A percentile compares a stretch with the other conserved stretches of the same genome.
These are phyloP conservation scores for Pseudogymnoascus sp. DNA, from an alignment of 2,329 filamentous ascomycete species.

Conservation along the genomic window DNA sequence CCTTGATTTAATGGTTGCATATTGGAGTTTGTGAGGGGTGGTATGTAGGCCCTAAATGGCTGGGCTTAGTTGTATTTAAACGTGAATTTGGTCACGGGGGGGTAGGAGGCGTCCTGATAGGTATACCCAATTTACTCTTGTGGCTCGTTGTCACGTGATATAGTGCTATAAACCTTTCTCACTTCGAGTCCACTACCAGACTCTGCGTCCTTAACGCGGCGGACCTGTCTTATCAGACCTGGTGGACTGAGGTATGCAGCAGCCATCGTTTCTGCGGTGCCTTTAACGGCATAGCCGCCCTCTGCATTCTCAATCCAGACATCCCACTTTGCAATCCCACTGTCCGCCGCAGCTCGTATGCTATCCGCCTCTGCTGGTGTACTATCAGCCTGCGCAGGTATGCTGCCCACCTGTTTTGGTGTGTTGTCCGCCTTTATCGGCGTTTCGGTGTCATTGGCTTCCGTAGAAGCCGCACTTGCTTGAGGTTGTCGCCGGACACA, in stretches of 20 bases:
- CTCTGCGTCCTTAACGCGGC: not conserved
- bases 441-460: not conserved
- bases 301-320: slow-evolving; percentile 56
- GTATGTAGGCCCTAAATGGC: not conserved
- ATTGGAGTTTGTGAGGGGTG: slow-evolving; percentile 5
- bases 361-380: slow-evolving; percentile 33
- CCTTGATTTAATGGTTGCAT: slow-evolving; percentile 10
- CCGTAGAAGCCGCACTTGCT: not conserved
- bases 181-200: not conserved
- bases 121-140: not conserved
- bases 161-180: not conserved
- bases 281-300: slow-evolving; percentile 57
- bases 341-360: slow-evolving; percentile 22
- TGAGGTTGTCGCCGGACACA: slow-evolving; percentile 44
- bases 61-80: slow-evolving; percentile 1
- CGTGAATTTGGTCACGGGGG: not conserved
- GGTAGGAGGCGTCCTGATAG: not conserved
- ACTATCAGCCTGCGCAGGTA: slow-evolving; percentile 31
- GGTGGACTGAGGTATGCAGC: not conserved
- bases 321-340: slow-evolving; percentile 37
- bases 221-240: not conserved
- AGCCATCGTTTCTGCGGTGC: slow-evolving; percentile 29
- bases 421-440: slow-evolving; percentile 31
- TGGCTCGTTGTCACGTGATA: slow-evolving; percentile 4
- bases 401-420: slow-evolving; percentile 33